A percentile compares a stretch with the other conserved stretches of the same genome.
These are phyloP conservation scores for Cyberlindnera euphorbiiphila DNA, from an alignment of 805 yeast species.

Conservation along the genomic window DNA sequence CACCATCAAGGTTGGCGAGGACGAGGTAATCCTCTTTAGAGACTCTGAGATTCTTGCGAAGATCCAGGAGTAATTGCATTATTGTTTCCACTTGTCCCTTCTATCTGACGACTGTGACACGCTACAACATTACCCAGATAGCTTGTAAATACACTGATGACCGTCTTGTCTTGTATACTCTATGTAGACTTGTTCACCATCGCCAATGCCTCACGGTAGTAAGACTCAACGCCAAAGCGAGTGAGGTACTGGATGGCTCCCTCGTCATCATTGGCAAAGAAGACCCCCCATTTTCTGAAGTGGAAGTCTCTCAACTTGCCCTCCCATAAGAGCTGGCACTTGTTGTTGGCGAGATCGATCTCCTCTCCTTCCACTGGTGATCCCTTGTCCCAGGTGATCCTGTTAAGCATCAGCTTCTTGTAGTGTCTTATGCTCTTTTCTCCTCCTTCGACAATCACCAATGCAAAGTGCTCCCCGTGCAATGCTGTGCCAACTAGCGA, in stretches of 20 bases:
- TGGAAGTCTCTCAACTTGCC: constrained; percentile 53
- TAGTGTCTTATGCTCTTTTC: constrained; percentile 57
- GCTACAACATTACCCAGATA: too few species aligned
- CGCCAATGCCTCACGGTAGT: constrained; percentile 44
- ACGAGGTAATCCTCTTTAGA: constrained; percentile 76
- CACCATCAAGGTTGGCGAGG: constrained; percentile 81
- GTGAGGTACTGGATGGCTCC: constrained; percentile 42
- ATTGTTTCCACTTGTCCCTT: too few species aligned
- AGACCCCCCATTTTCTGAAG: constrained; percentile 69
- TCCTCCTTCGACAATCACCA: constrained; percentile 77
- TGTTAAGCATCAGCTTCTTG: constrained; percentile 51
- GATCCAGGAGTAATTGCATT: constrained; percentile 67
- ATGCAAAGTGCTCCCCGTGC: constrained; percentile 38
- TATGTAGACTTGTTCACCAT: constrained; percentile 1
- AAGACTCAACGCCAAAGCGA: constrained; percentile 52
- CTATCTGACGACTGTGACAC: too few species aligned
- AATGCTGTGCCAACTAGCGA: constrained; percentile 58
- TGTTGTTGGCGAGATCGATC: constrained; percentile 41
- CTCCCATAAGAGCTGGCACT: constrained; percentile 59
- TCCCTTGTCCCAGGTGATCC: constrained; percentile 69
- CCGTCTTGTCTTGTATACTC: neutral
- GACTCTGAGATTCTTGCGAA: constrained; percentile 95
- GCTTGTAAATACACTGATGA: neutral
- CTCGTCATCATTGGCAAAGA: constrained; percentile 49
- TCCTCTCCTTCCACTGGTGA: constrained; percentile 28